phyloP scores from a whole-genome alignment of 352 stramenopile genomes.

The Saprolegnia diclina region DNA sequence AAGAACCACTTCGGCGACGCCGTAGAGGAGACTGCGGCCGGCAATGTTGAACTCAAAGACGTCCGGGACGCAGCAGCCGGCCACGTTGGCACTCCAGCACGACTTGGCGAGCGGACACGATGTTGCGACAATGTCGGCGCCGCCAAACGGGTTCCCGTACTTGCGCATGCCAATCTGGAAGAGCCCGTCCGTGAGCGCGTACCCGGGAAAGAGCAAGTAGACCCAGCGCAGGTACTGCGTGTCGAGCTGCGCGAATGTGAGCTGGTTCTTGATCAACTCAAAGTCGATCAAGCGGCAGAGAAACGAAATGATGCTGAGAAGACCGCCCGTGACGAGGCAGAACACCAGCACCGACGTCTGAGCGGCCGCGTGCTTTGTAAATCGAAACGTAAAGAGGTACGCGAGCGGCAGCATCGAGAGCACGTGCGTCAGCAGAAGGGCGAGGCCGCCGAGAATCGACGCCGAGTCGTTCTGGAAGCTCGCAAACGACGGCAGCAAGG shows the following conservation, averaged over 20 bases:
- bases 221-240: constrained; percentile 69
- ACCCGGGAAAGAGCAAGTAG: constrained; percentile 64
- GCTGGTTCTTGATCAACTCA: constrained; percentile 22
- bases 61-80: constrained; percentile 40
- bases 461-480: constrained; percentile 30
- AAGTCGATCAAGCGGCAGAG: constrained; percentile 66
- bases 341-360: constrained; percentile 69
- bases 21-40: constrained; percentile 44
- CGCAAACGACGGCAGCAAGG: constrained; percentile 40
- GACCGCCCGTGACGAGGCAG: constrained; percentile 43
- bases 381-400: constrained; percentile 58
- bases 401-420: constrained; percentile 50
- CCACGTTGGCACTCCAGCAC: constrained; percentile 44
- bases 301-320: constrained; percentile 75
- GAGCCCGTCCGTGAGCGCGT: constrained; percentile 61
- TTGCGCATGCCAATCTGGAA: constrained; percentile 69
- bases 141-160: constrained; percentile 26
- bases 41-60: constrained; percentile 59
- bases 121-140: background rate
- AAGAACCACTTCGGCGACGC: constrained; percentile 37
- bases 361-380: constrained; percentile 49
- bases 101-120: constrained; percentile 14
- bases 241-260: constrained; percentile 57
- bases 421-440: constrained; percentile 41
- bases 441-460: constrained; percentile 40